Conservation (phyloP, 495 filamentous ascomycete genomes). For the Aspergillus diversus region DNA sequence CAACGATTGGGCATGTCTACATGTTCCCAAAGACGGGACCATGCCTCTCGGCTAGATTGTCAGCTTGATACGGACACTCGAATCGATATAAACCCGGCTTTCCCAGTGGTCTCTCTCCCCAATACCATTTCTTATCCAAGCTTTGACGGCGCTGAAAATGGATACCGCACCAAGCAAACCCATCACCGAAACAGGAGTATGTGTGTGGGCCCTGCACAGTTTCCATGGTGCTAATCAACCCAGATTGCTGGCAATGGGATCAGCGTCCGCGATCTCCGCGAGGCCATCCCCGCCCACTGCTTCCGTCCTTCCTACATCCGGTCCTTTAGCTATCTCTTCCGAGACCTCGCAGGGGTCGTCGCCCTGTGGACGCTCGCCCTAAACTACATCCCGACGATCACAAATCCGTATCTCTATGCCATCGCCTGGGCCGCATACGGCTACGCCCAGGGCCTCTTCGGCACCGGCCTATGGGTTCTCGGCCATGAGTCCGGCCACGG, state of each 20-base stretch:
- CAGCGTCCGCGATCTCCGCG: constrained; percentile 22
- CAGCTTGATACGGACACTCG: no score
- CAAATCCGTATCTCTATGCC: neutral
- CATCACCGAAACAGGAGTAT: no score
- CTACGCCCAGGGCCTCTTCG: constrained; percentile 71
- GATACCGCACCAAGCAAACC: no score
- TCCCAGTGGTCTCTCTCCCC: no score
- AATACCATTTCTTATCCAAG: no score
- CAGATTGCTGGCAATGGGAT: neutral
- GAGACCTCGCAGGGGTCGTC: constrained; percentile 32
- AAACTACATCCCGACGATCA: neutral
- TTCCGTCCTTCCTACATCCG: constrained; percentile 68
- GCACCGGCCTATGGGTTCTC: constrained; percentile 81
- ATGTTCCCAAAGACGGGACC: no score
- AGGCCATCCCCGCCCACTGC: constrained; percentile 83
- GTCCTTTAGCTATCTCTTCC: constrained; percentile 58
- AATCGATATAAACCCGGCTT: no score
- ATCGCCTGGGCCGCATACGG: constrained; percentile 67
- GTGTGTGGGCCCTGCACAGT: no score
- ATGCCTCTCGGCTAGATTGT: no score
- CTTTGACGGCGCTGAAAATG: no score
- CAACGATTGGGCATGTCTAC: no score
- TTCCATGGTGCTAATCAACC: neutral
- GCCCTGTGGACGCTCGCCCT: neutral
- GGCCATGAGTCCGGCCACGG: constrained; percentile 86